A percentile compares a stretch with the other conserved stretches of the same genome.
Evolutionary conservation across 495 filamentous ascomycete genomes (phyloP).

Genomic region (Aspergillus haitiensis): DNA sequence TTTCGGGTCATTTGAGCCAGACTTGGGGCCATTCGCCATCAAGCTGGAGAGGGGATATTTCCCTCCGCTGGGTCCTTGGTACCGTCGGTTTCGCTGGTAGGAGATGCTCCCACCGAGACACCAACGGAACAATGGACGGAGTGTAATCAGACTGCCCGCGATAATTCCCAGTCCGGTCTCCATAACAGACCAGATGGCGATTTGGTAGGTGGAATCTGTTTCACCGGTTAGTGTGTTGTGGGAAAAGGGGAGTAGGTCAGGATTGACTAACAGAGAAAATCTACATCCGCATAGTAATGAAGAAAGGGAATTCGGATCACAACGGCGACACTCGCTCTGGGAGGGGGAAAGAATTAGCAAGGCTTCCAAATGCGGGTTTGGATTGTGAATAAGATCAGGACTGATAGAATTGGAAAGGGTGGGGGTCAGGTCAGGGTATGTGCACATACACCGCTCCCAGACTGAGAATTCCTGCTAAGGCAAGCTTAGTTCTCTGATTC

Average conservation of each 20-base stretch:
- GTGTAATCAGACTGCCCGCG: conserved; percentile 10
- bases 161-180: conserved; percentile 11
- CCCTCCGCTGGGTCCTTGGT: neutral
- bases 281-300: neutral
- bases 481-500: conserved; percentile 6
- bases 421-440: neutral
- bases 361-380: neutral
- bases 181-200: conserved; percentile 8
- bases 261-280: neutral
- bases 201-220: conserved; percentile 11
- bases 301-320: no score
- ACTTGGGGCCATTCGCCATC: conserved; percentile 2
- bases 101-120: neutral
- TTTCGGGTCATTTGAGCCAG: conserved; percentile 4
- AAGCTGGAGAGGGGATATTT: conserved; percentile 2
- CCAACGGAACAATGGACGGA: conserved; percentile 11
- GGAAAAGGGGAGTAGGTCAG: neutral
- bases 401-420: neutral
- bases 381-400: neutral
- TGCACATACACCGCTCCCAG: conserved; percentile 11
- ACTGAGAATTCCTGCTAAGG: conserved; percentile 12
- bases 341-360: no score
- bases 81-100: neutral
- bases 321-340: no score
- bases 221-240: neutral